Evolutionary conservation across 1,284 basidiomycete genomes (phyloP).

Genomic region (Ustilago xerochloae): DNA sequence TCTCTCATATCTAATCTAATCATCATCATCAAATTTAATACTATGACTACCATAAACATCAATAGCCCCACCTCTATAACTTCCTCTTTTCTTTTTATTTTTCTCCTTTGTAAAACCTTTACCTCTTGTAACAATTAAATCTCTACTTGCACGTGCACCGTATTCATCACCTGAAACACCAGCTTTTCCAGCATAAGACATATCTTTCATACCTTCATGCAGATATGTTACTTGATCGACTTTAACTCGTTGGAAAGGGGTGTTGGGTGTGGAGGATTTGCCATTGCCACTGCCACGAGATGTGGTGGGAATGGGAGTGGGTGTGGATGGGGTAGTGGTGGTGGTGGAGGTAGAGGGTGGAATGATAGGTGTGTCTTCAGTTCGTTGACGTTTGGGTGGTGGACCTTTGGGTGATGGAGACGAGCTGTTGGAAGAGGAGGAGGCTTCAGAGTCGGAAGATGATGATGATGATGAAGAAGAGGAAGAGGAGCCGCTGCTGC

Average conservation of each 20-base stretch:
- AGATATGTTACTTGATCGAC: slow-evolving; percentile 74
- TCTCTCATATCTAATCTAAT: slow-evolving; percentile 27
- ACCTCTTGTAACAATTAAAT: slow-evolving; percentile 91
- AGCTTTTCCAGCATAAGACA: slow-evolving; percentile 82
- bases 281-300: no score
- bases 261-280: slow-evolving; percentile 18
- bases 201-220: slow-evolving; percentile 78
- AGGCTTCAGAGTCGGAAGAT: background rate
- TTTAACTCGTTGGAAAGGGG: slow-evolving; percentile 83
- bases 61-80: slow-evolving; percentile 67
- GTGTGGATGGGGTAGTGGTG: background rate
- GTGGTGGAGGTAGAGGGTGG: slow-evolving; percentile 11
- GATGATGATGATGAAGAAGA: background rate
- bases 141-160: slow-evolving; percentile 83
- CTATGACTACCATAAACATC: slow-evolving; percentile 60
- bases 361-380: background rate
- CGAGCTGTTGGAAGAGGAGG: slow-evolving; percentile 8
- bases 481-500: slow-evolving; percentile 11
- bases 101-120: slow-evolving; percentile 98
- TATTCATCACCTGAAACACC: slow-evolving; percentile 77
- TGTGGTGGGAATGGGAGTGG: slow-evolving; percentile 14
- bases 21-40: slow-evolving; percentile 67
- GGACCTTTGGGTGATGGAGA: slow-evolving; percentile 33
- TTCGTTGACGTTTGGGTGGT: slow-evolving; percentile 40
- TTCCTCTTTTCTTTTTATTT: slow-evolving; percentile 97